Evolutionary conservation across 2,329 filamentous ascomycete genomes (phyloP).

Genomic region (Metarhizium album): DNA sequence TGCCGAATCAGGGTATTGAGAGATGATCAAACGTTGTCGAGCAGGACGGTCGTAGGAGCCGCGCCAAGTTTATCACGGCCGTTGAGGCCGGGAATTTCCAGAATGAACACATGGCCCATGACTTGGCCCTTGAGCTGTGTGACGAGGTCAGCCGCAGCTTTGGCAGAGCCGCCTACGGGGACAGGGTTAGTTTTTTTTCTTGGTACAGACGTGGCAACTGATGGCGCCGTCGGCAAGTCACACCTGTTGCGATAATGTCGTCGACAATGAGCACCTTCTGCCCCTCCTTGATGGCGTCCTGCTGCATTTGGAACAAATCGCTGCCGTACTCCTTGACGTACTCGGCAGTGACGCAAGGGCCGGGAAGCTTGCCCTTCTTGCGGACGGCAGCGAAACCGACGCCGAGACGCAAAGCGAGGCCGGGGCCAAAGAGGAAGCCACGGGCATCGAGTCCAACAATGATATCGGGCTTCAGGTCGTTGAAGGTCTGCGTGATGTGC

Average conservation of each 20-base stretch:
- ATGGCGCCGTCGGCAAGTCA: slow-evolving; percentile 21
- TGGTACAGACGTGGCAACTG: not conserved
- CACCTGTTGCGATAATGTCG: slow-evolving; percentile 97
- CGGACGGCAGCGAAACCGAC: slow-evolving; percentile 86
- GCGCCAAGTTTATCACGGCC: slow-evolving; percentile 81
- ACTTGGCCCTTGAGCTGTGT: slow-evolving; percentile 76
- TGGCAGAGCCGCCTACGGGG: slow-evolving; percentile 71
- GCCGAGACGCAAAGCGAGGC: slow-evolving; percentile 70
- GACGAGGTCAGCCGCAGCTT: slow-evolving; percentile 78
- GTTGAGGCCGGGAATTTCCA: slow-evolving; percentile 89
- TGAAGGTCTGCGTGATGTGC: slow-evolving; percentile 57
- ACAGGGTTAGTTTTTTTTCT: slow-evolving; percentile 1
- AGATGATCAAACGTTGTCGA: slow-evolving; percentile 40
- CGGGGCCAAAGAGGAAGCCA: slow-evolving; percentile 90
- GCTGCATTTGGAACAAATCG: slow-evolving; percentile 95
- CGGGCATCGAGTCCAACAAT: slow-evolving; percentile 88
- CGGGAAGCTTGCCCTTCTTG: slow-evolving; percentile 93
- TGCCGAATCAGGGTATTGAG: not conserved
- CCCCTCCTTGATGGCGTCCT: slow-evolving; percentile 69
- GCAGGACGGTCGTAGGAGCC: slow-evolving; percentile 67
- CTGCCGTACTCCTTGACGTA: slow-evolving; percentile 95
- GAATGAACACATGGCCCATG: slow-evolving; percentile 85
- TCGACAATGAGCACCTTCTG: slow-evolving; percentile 91
- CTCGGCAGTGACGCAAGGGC: slow-evolving; percentile 70
- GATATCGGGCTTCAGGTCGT: slow-evolving; percentile 63